Percentiles rank a stretch among this genome's conserved stretches.
Conservation (phyloP, 208 protist genomes). For the Trypanosoma rangeli region DNA sequence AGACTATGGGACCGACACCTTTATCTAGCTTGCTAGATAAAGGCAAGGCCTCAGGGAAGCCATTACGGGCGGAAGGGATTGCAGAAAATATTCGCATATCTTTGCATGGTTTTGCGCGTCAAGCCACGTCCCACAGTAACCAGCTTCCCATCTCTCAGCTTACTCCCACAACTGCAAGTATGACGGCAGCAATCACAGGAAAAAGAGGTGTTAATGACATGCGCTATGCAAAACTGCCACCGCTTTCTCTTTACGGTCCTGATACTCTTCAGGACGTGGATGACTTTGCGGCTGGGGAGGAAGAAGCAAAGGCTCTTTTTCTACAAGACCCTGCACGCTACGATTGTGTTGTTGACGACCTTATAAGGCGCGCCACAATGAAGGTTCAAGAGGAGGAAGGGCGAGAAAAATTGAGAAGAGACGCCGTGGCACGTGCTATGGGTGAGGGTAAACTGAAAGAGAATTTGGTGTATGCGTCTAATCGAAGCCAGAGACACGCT, state of each 20-base stretch:
- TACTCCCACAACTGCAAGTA: background rate
- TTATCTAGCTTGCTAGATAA: background rate
- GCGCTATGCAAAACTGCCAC: background rate
- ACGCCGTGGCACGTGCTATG: background rate
- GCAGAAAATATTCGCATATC: constrained; percentile 7
- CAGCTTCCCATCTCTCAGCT: background rate
- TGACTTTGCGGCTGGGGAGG: constrained; percentile 60
- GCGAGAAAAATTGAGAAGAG: background rate
- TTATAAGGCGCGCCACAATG: constrained; percentile 41
- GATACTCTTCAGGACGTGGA: constrained; percentile 24
- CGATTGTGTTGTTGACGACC: constrained; percentile 78
- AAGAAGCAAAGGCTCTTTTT: constrained; percentile 73
- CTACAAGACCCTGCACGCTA: constrained; percentile 75
- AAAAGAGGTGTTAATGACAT: background rate
- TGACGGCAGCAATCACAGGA: too few species aligned
- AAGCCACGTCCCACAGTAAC: background rate
- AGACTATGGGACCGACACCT: background rate
- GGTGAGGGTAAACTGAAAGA: background rate
- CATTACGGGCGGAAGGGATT: background rate
- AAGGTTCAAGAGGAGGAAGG: constrained; percentile 20
- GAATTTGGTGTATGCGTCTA: background rate
- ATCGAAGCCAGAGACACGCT: background rate
- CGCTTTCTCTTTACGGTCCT: constrained; percentile 20
- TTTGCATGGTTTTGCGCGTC: constrained; percentile 12
- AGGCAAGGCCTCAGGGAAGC: background rate